A percentile compares a stretch with the other conserved stretches of the same genome.
Evolutionary conservation across 257 asterid species (phyloP).

Genomic region (Buddleja alternifolia): DNA sequence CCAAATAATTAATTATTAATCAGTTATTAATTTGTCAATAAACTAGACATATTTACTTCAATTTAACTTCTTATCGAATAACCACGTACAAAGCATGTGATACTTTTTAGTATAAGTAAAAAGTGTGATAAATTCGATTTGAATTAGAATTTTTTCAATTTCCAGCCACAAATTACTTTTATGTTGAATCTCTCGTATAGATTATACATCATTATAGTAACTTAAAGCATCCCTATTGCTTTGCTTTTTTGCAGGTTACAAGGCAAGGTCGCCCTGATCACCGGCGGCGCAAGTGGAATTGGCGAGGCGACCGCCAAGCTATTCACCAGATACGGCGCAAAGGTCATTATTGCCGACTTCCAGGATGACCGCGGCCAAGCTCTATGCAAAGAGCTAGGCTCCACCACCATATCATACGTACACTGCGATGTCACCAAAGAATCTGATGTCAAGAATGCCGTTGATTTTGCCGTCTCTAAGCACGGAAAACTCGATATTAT

Average conservation of each 20-base stretch:
- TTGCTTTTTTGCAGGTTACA: neutral
- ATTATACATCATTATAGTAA: too few relatives aligned
- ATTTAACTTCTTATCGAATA: too few relatives aligned
- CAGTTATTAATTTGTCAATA: too few relatives aligned
- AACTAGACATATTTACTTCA: too few relatives aligned
- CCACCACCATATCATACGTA: neutral
- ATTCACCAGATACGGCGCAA: conserved; percentile 25
- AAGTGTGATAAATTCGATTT: too few relatives aligned
- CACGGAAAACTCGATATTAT: conserved; percentile 27
- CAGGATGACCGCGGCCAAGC: conserved; percentile 25
- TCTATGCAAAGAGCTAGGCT: neutral
- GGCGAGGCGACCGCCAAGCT: conserved; percentile 30
- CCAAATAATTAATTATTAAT: too few relatives aligned
- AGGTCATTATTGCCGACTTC: conserved; percentile 28
- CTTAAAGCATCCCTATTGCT: too few relatives aligned
- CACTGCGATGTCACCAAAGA: conserved; percentile 30
- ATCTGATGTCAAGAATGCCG: conserved; percentile 19
- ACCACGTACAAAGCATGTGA: too few relatives aligned
- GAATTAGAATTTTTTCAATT: neutral
- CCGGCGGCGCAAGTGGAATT: conserved; percentile 29
- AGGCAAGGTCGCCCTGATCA: conserved; percentile 31
- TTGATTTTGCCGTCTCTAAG: conserved; percentile 7
- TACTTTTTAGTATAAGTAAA: too few relatives aligned
- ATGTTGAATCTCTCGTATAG: too few relatives aligned
- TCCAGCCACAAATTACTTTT: too few relatives aligned